Conservation (phyloP, 768 basidiomycete genomes). For the Lactarius trivialis region DNA sequence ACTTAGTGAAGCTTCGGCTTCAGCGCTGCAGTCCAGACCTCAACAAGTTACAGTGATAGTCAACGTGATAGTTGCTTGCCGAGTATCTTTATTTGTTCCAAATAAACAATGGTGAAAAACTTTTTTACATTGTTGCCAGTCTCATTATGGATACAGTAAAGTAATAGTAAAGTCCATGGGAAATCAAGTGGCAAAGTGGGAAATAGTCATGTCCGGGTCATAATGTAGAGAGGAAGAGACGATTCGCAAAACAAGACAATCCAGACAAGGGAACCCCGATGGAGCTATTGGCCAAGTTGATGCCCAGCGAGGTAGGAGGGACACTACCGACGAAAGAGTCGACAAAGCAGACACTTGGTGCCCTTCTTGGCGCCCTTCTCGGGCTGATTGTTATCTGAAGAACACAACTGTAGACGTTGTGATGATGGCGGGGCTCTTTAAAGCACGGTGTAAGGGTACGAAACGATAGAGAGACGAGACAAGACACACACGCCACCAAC, state of each 20-base stretch:
- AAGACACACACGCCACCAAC: background rate
- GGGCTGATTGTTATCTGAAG: background rate
- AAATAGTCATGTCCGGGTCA: background rate
- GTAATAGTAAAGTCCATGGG: background rate
- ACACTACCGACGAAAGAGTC: background rate
- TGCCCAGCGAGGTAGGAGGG: background rate
- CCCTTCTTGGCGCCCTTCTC: background rate
- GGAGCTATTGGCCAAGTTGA: background rate
- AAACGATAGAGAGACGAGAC: background rate
- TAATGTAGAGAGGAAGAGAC: background rate
- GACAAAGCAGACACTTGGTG: background rate
- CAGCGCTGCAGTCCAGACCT: background rate
- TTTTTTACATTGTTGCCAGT: background rate
- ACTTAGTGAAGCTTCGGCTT: background rate
- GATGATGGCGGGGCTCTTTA: background rate
- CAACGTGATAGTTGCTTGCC: too few species aligned
- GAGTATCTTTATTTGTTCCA: background rate
- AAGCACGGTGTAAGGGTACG: background rate
- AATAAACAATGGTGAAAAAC: conserved; percentile 3
- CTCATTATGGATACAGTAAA: background rate
- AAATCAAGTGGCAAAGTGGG: background rate
- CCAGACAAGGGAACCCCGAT: background rate
- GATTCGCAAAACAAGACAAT: background rate
- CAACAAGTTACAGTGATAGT: background rate
- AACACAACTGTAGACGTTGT: background rate